Evolutionary conservation across 2,329 filamentous ascomycete genomes (phyloP).

Genomic region (Calonectria pteridis): DNA sequence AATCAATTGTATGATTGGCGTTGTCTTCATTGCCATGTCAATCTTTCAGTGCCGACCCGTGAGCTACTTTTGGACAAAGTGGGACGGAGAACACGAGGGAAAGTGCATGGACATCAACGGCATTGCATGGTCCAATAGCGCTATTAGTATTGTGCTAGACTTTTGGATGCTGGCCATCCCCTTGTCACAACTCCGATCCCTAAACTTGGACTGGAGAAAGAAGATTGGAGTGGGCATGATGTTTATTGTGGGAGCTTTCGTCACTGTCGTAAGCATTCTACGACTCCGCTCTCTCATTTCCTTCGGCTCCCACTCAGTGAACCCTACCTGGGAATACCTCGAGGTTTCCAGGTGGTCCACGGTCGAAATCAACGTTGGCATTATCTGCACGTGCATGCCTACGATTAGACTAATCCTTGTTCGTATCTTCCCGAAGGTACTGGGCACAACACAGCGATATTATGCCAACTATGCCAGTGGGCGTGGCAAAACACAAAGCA

Average conservation of each 20-base stretch:
- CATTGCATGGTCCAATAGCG: constrained; percentile 47
- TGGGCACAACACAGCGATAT: constrained; percentile 47
- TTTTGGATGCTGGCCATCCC: constrained; percentile 65
- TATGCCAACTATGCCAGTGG: constrained; percentile 43
- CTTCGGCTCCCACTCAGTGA: constrained; percentile 44
- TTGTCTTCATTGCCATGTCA: constrained; percentile 56
- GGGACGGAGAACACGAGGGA: constrained; percentile 61
- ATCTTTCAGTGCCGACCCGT: constrained; percentile 66
- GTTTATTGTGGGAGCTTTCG: constrained; percentile 64
- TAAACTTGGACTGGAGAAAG: constrained; percentile 61
- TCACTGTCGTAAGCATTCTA: constrained; percentile 54
- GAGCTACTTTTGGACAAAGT: constrained; percentile 65
- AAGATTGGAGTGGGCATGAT: constrained; percentile 63
- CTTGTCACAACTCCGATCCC: constrained; percentile 56
- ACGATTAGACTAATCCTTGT: constrained; percentile 52
- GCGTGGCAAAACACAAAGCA: constrained; percentile 20
- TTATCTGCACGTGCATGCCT: constrained; percentile 56
- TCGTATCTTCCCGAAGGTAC: constrained; percentile 53
- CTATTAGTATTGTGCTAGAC: constrained; percentile 66
- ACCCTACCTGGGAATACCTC: constrained; percentile 52
- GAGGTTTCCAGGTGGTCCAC: constrained; percentile 52
- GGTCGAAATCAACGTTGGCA: constrained; percentile 54
- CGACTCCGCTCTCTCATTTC: constrained; percentile 50
- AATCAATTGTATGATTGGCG: constrained; percentile 54
- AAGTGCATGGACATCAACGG: constrained; percentile 62